phyloP scores from a whole-genome alignment of 306 rosid genomes.

The Canavalia gladiata region DNA sequence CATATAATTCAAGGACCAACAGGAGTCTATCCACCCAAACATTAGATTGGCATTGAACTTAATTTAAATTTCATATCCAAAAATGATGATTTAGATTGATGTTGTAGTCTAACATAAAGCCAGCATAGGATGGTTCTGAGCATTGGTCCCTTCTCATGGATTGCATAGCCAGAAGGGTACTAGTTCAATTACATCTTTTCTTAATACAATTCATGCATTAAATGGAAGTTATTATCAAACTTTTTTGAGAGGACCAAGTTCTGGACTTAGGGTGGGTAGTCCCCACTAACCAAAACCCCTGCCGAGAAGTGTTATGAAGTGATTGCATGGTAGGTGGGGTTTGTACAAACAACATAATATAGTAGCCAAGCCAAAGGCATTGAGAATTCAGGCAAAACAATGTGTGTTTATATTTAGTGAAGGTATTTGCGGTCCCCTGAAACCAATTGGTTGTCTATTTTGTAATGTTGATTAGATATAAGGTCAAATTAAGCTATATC shows the following conservation, averaged over 20 bases:
- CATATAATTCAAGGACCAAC: neutral
- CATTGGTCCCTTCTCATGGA: slow-evolving; percentile 14
- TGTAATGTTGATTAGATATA: neutral
- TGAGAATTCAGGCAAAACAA: slow-evolving; percentile 1
- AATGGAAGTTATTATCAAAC: slow-evolving; percentile 35
- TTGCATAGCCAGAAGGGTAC: neutral
- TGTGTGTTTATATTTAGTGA: neutral
- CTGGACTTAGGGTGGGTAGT: neutral
- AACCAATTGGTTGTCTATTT: neutral
- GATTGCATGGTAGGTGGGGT: slow-evolving; percentile 28
- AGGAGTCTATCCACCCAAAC: neutral
- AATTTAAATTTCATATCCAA: neutral
- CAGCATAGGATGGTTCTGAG: neutral
- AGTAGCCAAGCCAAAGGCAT: neutral
- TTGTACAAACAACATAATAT: slow-evolving; percentile 2
- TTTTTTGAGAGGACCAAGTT: slow-evolving; percentile 13
- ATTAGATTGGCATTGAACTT: neutral
- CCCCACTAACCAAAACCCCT: slow-evolving; percentile 14
- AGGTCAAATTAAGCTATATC: slow-evolving; percentile 5
- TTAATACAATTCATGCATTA: neutral
- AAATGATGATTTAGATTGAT: neutral
- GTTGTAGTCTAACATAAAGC: slow-evolving; percentile 8
- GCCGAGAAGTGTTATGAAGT: slow-evolving; percentile 14
- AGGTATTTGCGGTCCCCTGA: slow-evolving; percentile 20
- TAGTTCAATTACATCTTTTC: neutral